A percentile compares a stretch with the other conserved stretches of the same genome.
Conservation (phyloP, 768 basidiomycete species). For the Tulasnella sp. region DNA sequence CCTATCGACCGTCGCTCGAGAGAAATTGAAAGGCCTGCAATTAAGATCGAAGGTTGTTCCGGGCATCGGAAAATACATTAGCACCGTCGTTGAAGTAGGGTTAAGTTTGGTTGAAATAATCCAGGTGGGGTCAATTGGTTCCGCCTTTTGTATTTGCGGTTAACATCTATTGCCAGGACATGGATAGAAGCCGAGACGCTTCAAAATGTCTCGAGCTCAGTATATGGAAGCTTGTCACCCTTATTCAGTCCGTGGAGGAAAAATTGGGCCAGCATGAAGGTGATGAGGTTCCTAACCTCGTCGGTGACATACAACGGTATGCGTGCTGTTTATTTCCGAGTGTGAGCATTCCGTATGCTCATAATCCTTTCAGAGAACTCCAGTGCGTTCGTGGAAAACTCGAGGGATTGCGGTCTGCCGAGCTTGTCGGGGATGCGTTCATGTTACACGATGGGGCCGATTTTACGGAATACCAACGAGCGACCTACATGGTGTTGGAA, state of each 20-base stretch:
- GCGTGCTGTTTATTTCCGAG: not conserved
- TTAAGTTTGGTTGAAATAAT: not conserved
- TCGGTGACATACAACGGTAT: not conserved
- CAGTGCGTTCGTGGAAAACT: not conserved
- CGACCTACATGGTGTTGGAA: not conserved
- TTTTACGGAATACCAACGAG: not conserved
- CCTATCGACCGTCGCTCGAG: not conserved
- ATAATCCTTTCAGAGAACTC: no score
- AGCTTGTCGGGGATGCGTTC: not conserved
- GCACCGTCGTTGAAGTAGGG: not conserved
- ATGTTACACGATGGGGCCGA: not conserved
- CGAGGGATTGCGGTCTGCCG: not conserved
- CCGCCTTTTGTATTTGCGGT: not conserved
- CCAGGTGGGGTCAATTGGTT: not conserved
- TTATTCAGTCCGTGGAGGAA: not conserved
- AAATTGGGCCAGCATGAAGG: not conserved
- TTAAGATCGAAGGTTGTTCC: not conserved
- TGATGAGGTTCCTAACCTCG: not conserved
- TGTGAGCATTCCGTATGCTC: no score
- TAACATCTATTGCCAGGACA: not conserved
- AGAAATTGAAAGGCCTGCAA: not conserved
- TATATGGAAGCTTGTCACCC: not conserved
- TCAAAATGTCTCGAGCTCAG: not conserved
- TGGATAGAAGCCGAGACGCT: not conserved
- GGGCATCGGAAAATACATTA: not conserved